Evolutionary conservation across 371 early-diverging fungal species (phyloP).

Genomic region (Vavraia culicis): DNA sequence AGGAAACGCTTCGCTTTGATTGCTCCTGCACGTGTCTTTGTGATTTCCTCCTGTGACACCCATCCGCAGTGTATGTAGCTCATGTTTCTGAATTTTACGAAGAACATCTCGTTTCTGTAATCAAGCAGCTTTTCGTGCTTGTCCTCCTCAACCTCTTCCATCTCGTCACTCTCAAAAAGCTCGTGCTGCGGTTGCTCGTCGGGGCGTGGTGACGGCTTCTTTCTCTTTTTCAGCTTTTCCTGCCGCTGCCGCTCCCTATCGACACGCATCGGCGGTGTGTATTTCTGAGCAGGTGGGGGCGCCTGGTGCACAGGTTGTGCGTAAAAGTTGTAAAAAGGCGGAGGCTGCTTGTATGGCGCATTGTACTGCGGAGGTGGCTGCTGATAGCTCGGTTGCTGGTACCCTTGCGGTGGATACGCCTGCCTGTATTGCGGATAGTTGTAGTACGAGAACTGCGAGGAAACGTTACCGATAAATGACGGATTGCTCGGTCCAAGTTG

Average conservation of each 20-base stretch:
- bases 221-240: conserved; percentile 17
- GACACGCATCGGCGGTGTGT: not conserved
- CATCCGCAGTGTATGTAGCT: conserved; percentile 58
- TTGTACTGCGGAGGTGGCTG: not conserved
- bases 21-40: conserved; percentile 52
- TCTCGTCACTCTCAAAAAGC: conserved; percentile 2
- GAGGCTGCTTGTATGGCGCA: not conserved
- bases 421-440: too few species aligned
- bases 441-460: too few species aligned
- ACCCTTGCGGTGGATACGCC: too few species aligned
- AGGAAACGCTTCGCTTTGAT: conserved; percentile 49
- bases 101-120: conserved; percentile 31
- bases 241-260: conserved; percentile 8
- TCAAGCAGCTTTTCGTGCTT: conserved; percentile 38
- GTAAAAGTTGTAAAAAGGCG: not conserved
- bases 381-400: too few species aligned
- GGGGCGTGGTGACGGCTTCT: too few species aligned
- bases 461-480: too few species aligned
- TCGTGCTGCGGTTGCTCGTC: not conserved
- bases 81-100: conserved; percentile 38
- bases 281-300: not conserved
- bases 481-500: too few species aligned
- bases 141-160: conserved; percentile 29
- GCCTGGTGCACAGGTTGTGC: not conserved
- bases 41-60: conserved; percentile 50